phyloP scores from a whole-genome alignment of 441 rosid genomes.

The Aleurites moluccanus region DNA sequence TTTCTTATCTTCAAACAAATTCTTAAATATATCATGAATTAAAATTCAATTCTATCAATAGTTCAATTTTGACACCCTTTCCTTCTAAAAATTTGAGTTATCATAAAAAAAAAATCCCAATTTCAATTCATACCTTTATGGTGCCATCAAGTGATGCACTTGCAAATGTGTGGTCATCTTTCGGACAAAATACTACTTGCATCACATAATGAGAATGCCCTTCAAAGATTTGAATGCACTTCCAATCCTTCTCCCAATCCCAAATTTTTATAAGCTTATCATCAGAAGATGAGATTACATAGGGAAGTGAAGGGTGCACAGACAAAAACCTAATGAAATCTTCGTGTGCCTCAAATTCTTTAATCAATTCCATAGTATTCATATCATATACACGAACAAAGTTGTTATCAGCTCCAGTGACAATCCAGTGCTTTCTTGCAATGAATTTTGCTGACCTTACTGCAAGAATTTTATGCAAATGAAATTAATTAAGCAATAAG shows the following conservation, averaged over 20 bases:
- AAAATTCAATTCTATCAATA: too few species aligned
- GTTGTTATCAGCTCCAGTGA: conserved; percentile 66
- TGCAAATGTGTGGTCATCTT: conserved; percentile 71
- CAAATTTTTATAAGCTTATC: conserved; percentile 88
- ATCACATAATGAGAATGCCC: conserved; percentile 93
- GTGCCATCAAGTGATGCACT: conserved; percentile 91
- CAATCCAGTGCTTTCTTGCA: conserved; percentile 61
- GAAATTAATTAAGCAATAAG: not conserved
- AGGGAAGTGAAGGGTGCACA: conserved; percentile 80
- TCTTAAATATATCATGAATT: too few species aligned
- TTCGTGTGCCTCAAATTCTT: conserved; percentile 80
- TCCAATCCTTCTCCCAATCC: conserved; percentile 98
- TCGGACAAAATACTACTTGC: conserved; percentile 76
- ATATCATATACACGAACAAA: conserved; percentile 65
- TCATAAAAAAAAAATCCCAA: too few species aligned
- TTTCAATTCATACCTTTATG: conserved; percentile 57
- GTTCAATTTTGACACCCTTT: too few species aligned
- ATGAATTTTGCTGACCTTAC: conserved; percentile 75
- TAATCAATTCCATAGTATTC: conserved; percentile 73
- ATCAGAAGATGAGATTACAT: conserved; percentile 79
- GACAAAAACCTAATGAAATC: conserved; percentile 80
- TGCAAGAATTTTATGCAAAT: conserved; percentile 26
- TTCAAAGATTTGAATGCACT: conserved; percentile 72
- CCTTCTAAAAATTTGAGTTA: too few species aligned
- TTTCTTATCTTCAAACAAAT: too few species aligned